A percentile compares a stretch with the other conserved stretches of the same genome.
phyloP scores from a whole-genome alignment of 768 basidiomycete genomes.

The Rhodocollybia butyracea region DNA sequence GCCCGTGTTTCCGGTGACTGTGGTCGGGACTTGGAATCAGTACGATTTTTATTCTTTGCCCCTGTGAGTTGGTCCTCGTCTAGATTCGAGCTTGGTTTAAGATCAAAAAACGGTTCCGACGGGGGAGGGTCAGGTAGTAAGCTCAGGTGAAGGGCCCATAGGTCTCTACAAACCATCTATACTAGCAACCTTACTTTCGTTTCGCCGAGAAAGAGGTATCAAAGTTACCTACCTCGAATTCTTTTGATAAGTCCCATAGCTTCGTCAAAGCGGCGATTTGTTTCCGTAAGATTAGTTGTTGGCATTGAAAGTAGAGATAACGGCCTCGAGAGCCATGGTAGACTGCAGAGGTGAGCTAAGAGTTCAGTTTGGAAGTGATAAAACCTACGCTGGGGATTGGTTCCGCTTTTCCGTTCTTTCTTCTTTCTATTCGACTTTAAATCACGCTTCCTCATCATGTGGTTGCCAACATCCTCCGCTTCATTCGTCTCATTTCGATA shows the following conservation, averaged over 20 bases:
- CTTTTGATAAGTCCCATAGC: slow-evolving; percentile 70
- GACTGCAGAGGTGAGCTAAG: slow-evolving; percentile 40
- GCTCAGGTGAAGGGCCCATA: slow-evolving; percentile 77
- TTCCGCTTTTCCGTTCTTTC: slow-evolving; percentile 45
- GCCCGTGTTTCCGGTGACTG: not conserved
- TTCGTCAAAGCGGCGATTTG: slow-evolving; percentile 61
- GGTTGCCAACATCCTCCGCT: slow-evolving; percentile 57
- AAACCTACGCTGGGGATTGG: slow-evolving; percentile 44
- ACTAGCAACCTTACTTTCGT: not conserved
- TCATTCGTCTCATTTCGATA: slow-evolving; percentile 81
- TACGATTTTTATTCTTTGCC: not conserved
- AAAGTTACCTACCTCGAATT: slow-evolving; percentile 66
- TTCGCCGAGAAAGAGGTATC: not conserved
- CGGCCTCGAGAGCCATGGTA: slow-evolving; percentile 80
- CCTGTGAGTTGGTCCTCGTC: not conserved
- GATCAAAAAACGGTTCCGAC: slow-evolving; percentile 43
- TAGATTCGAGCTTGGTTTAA: slow-evolving; percentile 30
- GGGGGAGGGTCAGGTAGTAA: slow-evolving; percentile 58
- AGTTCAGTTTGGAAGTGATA: slow-evolving; percentile 1
- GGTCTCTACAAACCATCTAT: slow-evolving; percentile 70
- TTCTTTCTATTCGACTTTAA: slow-evolving; percentile 57
- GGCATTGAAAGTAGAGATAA: slow-evolving; percentile 79
- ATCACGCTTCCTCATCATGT: slow-evolving; percentile 62
- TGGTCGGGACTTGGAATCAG: not conserved
- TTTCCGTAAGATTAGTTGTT: slow-evolving; percentile 77